phyloP scores from a whole-genome alignment of 108 stramenopile species.

The Nitzschia sp. region DNA sequence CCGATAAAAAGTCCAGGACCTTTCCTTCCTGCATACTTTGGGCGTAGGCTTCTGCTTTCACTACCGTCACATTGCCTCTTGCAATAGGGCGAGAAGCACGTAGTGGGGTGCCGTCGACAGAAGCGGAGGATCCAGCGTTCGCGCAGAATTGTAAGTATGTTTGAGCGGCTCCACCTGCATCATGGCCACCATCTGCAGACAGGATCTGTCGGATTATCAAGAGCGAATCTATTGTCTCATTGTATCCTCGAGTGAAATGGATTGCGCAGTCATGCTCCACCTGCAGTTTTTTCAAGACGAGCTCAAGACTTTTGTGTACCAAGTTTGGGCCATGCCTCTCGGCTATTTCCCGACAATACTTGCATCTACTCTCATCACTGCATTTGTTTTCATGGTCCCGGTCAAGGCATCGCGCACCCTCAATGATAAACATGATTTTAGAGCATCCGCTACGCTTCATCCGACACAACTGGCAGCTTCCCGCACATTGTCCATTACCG shows the following conservation, averaged over 20 bases:
- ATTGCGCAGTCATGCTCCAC: slow-evolving; percentile 47
- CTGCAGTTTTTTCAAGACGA: slow-evolving; percentile 39
- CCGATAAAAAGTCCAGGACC: no score
- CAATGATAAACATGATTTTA: slow-evolving; percentile 54
- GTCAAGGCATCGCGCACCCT: slow-evolving; percentile 47
- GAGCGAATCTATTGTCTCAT: slow-evolving; percentile 48
- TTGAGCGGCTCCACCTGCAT: neutral
- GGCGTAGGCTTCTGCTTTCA: neutral
- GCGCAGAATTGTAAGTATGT: slow-evolving; percentile 12
- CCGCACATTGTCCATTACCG: slow-evolving; percentile 18
- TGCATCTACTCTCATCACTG: slow-evolving; percentile 27
- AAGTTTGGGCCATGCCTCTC: slow-evolving; percentile 39
- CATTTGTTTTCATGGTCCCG: slow-evolving; percentile 33
- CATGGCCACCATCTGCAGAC: neutral
- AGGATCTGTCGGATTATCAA: slow-evolving; percentile 17
- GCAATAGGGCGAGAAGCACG: no score
- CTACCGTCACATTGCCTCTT: neutral
- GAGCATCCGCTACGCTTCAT: slow-evolving; percentile 57
- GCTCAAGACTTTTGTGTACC: slow-evolving; percentile 41
- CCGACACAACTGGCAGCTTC: slow-evolving; percentile 50
- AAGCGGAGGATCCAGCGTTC: neutral
- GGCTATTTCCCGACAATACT: slow-evolving; percentile 33
- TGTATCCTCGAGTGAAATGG: slow-evolving; percentile 48
- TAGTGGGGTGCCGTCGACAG: no score
- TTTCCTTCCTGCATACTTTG: neutral